Evolutionary conservation across 257 asterid genomes (phyloP).

Genomic region (Jasminum sambac): DNA sequence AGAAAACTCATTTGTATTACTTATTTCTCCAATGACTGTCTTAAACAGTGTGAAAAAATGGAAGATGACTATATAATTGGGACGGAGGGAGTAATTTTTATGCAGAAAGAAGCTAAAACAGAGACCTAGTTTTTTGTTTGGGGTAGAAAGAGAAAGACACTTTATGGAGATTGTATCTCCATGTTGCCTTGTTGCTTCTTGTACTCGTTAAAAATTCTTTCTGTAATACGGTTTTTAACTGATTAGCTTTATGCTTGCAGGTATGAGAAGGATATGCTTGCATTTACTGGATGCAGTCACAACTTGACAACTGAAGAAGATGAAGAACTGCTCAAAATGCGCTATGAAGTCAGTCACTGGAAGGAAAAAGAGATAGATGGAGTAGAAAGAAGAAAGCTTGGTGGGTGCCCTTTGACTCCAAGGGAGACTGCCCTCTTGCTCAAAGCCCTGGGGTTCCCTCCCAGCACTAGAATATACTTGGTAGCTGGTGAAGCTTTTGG

Average conservation of each 20-base stretch:
- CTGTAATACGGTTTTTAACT: background rate
- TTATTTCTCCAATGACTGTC: no score
- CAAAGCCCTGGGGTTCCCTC: conserved; percentile 73
- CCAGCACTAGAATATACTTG: conserved; percentile 75
- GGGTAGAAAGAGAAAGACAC: background rate
- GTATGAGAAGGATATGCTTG: conserved; percentile 97
- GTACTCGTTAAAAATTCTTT: background rate
- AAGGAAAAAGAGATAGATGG: conserved; percentile 96
- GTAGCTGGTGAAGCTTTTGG: conserved; percentile 98
- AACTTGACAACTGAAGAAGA: conserved; percentile 81
- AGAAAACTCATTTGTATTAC: no score
- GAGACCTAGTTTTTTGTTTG: background rate
- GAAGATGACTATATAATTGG: no score
- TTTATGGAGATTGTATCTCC: no score
- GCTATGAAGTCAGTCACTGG: conserved; percentile 91
- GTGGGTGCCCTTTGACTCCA: conserved; percentile 97
- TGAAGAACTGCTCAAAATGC: conserved; percentile 76
- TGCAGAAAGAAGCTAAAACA: no score
- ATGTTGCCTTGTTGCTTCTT: background rate
- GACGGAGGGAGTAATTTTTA: no score
- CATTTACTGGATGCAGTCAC: conserved; percentile 97
- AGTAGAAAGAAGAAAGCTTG: conserved; percentile 69
- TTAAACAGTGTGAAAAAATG: no score
- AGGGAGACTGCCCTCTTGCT: conserved; percentile 91
- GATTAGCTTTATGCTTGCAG: conserved; percentile 48